Conservation (phyloP, 352 stramenopile species). For the Plasmopara halstedii region DNA sequence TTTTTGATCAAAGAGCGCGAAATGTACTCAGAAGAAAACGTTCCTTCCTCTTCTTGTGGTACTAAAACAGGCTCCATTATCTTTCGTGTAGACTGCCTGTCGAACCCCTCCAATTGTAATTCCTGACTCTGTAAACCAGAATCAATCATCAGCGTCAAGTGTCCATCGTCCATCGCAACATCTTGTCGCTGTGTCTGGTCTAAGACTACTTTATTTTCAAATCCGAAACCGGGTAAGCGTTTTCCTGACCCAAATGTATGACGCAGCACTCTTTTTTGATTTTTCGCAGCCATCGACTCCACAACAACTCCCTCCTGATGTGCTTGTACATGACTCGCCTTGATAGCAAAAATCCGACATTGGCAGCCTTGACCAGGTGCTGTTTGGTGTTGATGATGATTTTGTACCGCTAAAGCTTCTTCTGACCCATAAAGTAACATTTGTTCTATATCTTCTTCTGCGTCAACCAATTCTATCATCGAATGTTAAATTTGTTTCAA, state of each 20-base stretch:
- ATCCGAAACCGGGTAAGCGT: constrained; percentile 41
- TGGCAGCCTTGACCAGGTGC: constrained; percentile 19
- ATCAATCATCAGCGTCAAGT: not conserved
- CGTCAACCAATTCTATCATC: constrained; percentile 22
- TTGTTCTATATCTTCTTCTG: constrained; percentile 54
- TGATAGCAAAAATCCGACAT: constrained; percentile 29
- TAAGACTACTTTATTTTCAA: constrained; percentile 14
- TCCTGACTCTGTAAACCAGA: too few species aligned
- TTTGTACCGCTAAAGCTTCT: constrained; percentile 21
- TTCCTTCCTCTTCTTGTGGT: constrained; percentile 15
- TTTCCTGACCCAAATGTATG: constrained; percentile 51
- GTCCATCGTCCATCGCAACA: constrained; percentile 14
- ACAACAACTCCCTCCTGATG: constrained; percentile 11
- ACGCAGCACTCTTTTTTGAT: constrained; percentile 38
- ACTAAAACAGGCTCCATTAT: constrained; percentile 1
- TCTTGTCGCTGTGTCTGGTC: constrained; percentile 16
- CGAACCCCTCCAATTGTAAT: too few species aligned
- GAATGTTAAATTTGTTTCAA: not conserved
- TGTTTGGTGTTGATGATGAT: constrained; percentile 21
- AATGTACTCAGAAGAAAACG: constrained; percentile 10
- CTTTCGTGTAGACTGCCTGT: not conserved
- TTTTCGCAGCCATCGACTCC: constrained; percentile 11
- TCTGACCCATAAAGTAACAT: constrained; percentile 43
- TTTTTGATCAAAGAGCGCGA: constrained; percentile 6
- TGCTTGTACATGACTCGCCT: constrained; percentile 22